A percentile compares a stretch with the other conserved stretches of the same genome.
phyloP scores from a whole-genome alignment of 2,329 filamentous ascomycete species.

The Rhynchosporium secalis region DNA sequence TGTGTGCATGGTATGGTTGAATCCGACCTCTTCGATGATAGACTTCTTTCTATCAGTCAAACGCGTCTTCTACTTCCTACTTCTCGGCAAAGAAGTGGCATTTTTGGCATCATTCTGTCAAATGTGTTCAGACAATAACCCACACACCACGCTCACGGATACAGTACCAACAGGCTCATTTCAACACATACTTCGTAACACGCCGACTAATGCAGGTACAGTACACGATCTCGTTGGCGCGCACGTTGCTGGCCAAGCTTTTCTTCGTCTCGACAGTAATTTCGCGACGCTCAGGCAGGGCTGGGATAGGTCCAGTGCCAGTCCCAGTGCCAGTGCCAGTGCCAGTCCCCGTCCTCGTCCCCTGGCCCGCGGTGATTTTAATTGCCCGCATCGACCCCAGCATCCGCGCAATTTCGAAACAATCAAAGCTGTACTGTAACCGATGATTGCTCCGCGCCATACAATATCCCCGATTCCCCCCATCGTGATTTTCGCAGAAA shows the following conservation, averaged over 20 bases:
- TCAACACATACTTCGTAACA: not conserved
- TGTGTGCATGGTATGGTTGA: too few relatives aligned
- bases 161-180: not conserved
- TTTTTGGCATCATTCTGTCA: not conserved
- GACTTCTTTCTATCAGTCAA: too few relatives aligned
- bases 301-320: not conserved
- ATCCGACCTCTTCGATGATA: too few relatives aligned
- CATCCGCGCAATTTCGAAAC: constrained; percentile 18
- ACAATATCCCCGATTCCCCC: not conserved
- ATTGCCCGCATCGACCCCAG: not conserved
- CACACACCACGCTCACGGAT: not conserved
- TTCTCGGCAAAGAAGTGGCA: not conserved
- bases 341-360: not conserved
- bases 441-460: too few relatives aligned
- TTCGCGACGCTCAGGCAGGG: constrained; percentile 7
- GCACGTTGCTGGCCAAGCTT: not conserved
- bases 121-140: not conserved
- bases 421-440: not conserved
- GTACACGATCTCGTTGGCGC: not conserved
- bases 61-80: not conserved
- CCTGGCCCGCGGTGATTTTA: too few relatives aligned
- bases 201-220: constrained; percentile 8
- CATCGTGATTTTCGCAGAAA: not conserved
- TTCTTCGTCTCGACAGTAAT: not conserved
- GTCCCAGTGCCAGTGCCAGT: not conserved